Conservation (phyloP, 2,329 filamentous ascomycete genomes). For the Cladosporium oxysporum region DNA sequence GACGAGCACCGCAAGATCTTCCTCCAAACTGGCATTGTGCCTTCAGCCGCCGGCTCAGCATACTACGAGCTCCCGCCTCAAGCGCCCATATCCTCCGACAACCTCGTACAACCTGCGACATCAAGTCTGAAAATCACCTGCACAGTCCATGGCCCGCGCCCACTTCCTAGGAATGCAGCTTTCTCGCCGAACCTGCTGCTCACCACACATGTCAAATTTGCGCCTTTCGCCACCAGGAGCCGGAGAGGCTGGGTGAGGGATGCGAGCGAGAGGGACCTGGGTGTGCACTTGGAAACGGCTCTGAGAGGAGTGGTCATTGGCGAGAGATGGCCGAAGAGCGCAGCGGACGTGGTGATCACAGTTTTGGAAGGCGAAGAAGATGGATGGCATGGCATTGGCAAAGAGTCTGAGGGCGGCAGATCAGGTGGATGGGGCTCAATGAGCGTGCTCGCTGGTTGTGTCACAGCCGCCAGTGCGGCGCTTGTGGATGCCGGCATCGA, state of each 20-base stretch:
- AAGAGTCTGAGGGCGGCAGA: conserved; percentile 32
- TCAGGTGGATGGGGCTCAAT: conserved; percentile 75
- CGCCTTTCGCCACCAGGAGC: conserved; percentile 83
- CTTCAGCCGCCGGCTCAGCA: conserved; percentile 89
- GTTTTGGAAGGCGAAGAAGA: conserved; percentile 93
- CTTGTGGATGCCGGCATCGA: conserved; percentile 95
- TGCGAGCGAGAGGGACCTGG: conserved; percentile 81
- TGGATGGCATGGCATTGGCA: conserved; percentile 61
- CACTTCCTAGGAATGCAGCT: conserved; percentile 82
- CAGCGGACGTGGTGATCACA: conserved; percentile 91
- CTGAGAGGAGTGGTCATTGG: conserved; percentile 87
- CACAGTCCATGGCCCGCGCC: conserved; percentile 89
- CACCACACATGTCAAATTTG: conserved; percentile 93
- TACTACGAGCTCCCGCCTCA: conserved; percentile 66
- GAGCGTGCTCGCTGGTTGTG: conserved; percentile 87
- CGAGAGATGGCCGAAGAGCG: conserved; percentile 97
- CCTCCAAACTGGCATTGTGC: conserved; percentile 86
- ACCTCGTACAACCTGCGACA: conserved; percentile 42
- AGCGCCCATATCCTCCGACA: conserved; percentile 41
- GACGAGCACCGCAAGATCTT: conserved; percentile 84
- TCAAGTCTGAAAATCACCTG: conserved; percentile 87
- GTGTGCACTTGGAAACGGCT: conserved; percentile 87
- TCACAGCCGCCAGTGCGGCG: conserved; percentile 90
- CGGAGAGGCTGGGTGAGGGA: conserved; percentile 86
- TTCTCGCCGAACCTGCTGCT: conserved; percentile 93